Conservation (phyloP, 768 basidiomycete species). For the Tephrocybe sp. region DNA sequence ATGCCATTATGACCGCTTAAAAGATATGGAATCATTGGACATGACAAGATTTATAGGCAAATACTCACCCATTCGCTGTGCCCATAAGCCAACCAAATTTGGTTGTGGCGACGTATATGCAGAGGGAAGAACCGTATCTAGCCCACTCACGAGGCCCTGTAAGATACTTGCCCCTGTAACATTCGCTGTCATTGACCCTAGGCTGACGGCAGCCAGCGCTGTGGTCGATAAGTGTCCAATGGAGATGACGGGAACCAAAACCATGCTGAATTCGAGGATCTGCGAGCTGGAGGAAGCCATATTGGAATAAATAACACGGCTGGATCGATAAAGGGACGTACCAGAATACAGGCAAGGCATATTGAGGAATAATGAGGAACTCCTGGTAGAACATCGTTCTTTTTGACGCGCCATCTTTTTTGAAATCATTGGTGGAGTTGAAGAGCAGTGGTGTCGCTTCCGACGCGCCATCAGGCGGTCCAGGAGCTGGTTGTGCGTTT, state of each 20-base stretch:
- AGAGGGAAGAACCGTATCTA: slow-evolving; percentile 90
- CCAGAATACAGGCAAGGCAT: slow-evolving; percentile 3
- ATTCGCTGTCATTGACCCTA: slow-evolving; percentile 69
- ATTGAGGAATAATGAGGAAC: background rate
- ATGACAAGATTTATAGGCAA: background rate
- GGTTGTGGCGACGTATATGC: slow-evolving; percentile 93
- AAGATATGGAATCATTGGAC: background rate
- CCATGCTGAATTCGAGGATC: slow-evolving; percentile 79
- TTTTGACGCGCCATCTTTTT: background rate
- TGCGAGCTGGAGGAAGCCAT: slow-evolving; percentile 55
- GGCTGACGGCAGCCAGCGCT: slow-evolving; percentile 78
- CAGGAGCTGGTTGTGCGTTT: background rate
- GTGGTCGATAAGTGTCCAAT: slow-evolving; percentile 88
- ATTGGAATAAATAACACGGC: background rate
- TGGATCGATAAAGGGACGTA: background rate
- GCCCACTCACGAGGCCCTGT: slow-evolving; percentile 74
- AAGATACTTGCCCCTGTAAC: slow-evolving; percentile 75
- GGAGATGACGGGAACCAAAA: slow-evolving; percentile 77
- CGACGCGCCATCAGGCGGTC: background rate
- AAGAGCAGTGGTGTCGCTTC: slow-evolving; percentile 5
- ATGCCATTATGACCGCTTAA: slow-evolving; percentile 57
- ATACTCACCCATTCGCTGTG: slow-evolving; percentile 74
- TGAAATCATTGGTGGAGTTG: background rate
- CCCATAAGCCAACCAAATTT: slow-evolving; percentile 84
- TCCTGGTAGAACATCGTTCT: slow-evolving; percentile 2